Conservation (phyloP, 768 basidiomycete species). For the Asterophora lycoperdoides region DNA sequence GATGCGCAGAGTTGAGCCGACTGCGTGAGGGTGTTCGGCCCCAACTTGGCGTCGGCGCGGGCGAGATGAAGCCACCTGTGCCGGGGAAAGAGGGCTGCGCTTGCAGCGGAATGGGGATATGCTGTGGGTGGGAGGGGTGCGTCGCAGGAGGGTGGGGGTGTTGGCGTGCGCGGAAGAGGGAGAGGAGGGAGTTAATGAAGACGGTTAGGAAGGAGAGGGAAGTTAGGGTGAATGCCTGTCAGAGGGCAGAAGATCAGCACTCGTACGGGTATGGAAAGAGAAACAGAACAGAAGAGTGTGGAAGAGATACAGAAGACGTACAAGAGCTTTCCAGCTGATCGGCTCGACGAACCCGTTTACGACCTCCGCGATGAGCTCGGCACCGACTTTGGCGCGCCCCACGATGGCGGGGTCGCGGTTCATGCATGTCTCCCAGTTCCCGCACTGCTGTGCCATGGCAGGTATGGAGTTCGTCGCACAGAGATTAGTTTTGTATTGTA, state of each 20-base stretch:
- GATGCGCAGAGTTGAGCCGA: constrained; percentile 11
- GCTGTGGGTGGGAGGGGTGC: constrained; percentile 23
- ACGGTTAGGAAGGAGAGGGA: constrained; percentile 74
- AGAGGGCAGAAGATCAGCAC: constrained; percentile 3
- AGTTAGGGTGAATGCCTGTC: constrained; percentile 67
- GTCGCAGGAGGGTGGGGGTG: constrained; percentile 33
- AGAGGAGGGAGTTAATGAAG: constrained; percentile 77
- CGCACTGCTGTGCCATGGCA: constrained; percentile 83
- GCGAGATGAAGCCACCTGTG: constrained; percentile 44
- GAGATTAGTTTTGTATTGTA: constrained; percentile 76
- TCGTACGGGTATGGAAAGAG: not conserved
- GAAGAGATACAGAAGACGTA: constrained; percentile 33
- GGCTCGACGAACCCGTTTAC: constrained; percentile 96
- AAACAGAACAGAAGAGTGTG: not conserved
- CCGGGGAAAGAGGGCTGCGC: constrained; percentile 30
- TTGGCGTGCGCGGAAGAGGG: constrained; percentile 69
- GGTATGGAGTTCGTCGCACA: constrained; percentile 77
- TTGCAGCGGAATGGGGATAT: constrained; percentile 17
- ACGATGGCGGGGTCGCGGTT: constrained; percentile 87
- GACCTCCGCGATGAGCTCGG: constrained; percentile 93
- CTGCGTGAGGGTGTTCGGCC: constrained; percentile 38
- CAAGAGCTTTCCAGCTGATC: constrained; percentile 96
- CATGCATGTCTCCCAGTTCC: constrained; percentile 93
- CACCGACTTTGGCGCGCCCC: constrained; percentile 85
- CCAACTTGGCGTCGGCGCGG: constrained; percentile 47